Percentiles rank a stretch among this genome's conserved stretches.
Evolutionary conservation across 2,329 filamentous ascomycete species (phyloP).

Genomic region (Penicillium sp.): DNA sequence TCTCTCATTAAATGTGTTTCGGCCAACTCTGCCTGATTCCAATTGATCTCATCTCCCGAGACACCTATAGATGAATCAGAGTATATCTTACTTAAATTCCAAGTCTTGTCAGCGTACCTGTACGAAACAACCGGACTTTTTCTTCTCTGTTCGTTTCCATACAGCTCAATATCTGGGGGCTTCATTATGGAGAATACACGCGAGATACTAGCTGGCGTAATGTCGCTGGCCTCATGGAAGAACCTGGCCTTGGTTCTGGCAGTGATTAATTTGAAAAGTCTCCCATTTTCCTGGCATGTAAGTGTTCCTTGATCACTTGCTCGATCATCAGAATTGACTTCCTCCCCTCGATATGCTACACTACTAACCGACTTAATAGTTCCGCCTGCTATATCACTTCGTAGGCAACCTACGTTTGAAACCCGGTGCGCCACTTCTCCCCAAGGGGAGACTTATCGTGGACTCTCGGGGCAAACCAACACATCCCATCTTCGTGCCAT

Average conservation of each 20-base stretch:
- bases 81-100: not conserved
- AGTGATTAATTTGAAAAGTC: constrained; percentile 38
- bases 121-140: not conserved
- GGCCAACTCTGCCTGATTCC: not conserved
- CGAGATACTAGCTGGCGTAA: constrained; percentile 20
- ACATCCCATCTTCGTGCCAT: constrained; percentile 68
- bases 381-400: constrained; percentile 59
- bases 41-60: not conserved
- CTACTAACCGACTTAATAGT: constrained; percentile 40
- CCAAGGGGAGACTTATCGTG: constrained; percentile 35
- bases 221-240: constrained; percentile 34
- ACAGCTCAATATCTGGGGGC: not conserved
- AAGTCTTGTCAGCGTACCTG: not conserved
- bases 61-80: not conserved
- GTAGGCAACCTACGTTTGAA: constrained; percentile 54
- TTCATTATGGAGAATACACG: constrained; percentile 20
- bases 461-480: constrained; percentile 37
- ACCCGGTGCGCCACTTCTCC: constrained; percentile 49
- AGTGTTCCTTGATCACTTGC: constrained; percentile 14
- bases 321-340: not conserved
- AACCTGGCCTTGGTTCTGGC: constrained; percentile 37
- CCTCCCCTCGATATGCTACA: not conserved
- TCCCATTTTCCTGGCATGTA: constrained; percentile 44
- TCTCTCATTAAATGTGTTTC: not conserved
- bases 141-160: not conserved